A percentile compares a stretch with the other conserved stretches of the same genome.
These are phyloP conservation scores for Solanum medicagineum DNA, from an alignment of 257 asterid genomes.

Conservation along the genomic window DNA sequence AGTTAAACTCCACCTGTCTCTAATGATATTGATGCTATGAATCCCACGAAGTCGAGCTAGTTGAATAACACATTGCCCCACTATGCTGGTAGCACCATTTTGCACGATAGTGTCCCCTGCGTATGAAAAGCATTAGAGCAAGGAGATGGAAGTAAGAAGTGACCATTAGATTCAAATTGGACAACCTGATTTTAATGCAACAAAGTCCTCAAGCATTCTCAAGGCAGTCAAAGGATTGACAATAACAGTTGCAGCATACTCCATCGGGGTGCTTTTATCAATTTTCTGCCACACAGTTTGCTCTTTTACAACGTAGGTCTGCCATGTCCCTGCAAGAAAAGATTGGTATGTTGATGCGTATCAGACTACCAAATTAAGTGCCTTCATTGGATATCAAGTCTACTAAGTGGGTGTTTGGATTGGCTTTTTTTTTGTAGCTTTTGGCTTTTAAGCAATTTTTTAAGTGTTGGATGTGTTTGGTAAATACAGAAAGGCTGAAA, in stretches of 20 bases:
- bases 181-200: constrained; percentile 60
- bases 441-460: no score
- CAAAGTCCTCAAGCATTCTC: constrained; percentile 91
- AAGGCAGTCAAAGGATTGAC: constrained; percentile 90
- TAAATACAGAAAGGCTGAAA: no score
- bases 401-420: not conserved
- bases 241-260: constrained; percentile 80
- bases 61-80: constrained; percentile 91
- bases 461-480: no score
- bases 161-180: constrained; percentile 7
- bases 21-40: constrained; percentile 57
- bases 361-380: not conserved
- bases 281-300: constrained; percentile 75
- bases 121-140: constrained; percentile 8
- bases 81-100: constrained; percentile 97
- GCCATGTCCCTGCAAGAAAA: constrained; percentile 71
- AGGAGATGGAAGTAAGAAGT: not conserved
- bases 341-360: not conserved
- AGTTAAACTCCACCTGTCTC: constrained; percentile 63
- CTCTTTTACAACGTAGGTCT: constrained; percentile 79
- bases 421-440: no score
- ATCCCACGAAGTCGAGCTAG: constrained; percentile 81
- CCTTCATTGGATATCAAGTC: not conserved
- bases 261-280: constrained; percentile 61
- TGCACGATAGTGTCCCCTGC: constrained; percentile 89